Evolutionary conservation across 2,329 filamentous ascomycete genomes (phyloP).

Genomic region (Pseudogymnoascus destructans): DNA sequence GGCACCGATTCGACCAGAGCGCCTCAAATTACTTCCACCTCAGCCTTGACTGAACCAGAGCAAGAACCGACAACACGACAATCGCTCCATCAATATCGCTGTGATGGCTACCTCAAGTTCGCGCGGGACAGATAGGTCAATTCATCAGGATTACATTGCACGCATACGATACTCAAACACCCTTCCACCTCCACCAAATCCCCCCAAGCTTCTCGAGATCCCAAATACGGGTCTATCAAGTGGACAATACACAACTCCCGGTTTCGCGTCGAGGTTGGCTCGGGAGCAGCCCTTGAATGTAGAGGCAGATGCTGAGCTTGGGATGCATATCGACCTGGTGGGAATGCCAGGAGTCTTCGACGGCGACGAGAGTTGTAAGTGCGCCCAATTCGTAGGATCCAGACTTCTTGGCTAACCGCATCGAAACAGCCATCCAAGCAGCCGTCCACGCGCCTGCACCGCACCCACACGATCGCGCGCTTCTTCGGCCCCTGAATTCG

Average conservation of each 20-base stretch:
- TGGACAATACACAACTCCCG: conserved; percentile 78
- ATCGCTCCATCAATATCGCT: not conserved
- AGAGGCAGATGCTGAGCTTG: conserved; percentile 91
- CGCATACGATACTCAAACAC: conserved; percentile 92
- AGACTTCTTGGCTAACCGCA: conserved; percentile 10
- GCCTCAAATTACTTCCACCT: conserved; percentile 5
- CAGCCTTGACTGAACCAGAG: not conserved
- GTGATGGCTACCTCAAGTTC: conserved; percentile 32
- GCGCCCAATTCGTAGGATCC: conserved; percentile 12
- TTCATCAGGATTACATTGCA: conserved; percentile 94
- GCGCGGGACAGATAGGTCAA: conserved; percentile 37
- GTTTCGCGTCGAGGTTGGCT: conserved; percentile 78
- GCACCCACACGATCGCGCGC: conserved; percentile 71
- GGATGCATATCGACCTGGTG: conserved; percentile 92
- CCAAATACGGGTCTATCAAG: conserved; percentile 81
- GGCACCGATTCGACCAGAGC: not conserved
- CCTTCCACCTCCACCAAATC: conserved; percentile 83
- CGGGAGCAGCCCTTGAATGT: conserved; percentile 91
- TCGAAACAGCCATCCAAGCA: conserved; percentile 62
- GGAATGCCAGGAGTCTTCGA: conserved; percentile 92
- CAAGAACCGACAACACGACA: not conserved
- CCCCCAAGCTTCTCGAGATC: conserved; percentile 93
- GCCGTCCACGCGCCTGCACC: conserved; percentile 55
- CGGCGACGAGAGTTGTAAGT: conserved; percentile 81
- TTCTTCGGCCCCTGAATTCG: conserved; percentile 71